Evolutionary conservation across 768 basidiomycete genomes (phyloP), one percentile per base, ranked within the genome.

Genomic region (Leccinum boreale): DNA sequence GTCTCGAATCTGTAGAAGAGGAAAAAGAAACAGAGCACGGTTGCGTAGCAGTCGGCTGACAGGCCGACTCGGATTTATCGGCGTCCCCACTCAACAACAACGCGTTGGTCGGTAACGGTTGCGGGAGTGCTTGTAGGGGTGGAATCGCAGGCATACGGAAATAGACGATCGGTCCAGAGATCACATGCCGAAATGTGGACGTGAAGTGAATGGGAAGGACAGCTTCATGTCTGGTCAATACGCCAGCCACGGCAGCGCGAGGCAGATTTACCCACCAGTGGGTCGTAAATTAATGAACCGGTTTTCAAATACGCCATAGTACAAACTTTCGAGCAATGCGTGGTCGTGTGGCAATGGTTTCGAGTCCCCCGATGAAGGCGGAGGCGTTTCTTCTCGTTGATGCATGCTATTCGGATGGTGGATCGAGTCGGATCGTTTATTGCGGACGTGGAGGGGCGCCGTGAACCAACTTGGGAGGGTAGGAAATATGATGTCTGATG

Each of bases 401-500:
- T 74, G 75, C 36, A 77, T 70, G 33, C 78, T 79, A 52, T 83
- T 78, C 31, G 85, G 79, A 63, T 79, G 75, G 62, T 83, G 78
- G 45, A 81, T 74, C 42, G 85, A 80, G 44, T 81, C 71, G 55
- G 78, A 67, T 51, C 79, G 76, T 59, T 76, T 69, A 21, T 80
- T 74, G 64, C 77, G 81, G 28, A 76, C 76, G 28, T 86, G 83
- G 53, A 90, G 78, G 9, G 87, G 86, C 39, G 79, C 76, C 2
- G 90, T 90, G 64, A 90, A 92, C 88, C 89, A 91, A 36, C 80
- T 81, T 21, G 90, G 89, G 36, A 92, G 78, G 4, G 73, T 74
- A n/a, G 90, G 90, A 66, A 92, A 92, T 47, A 89, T 73, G 28
- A 89, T 79, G 67, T 92, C 90, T 92, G 53, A 58, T 23, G 28